Percentiles rank a stretch among this genome's conserved stretches.
Evolutionary conservation across 2,329 filamentous ascomycete species (phyloP).

Genomic region (Emmonsiellopsis sp.): DNA sequence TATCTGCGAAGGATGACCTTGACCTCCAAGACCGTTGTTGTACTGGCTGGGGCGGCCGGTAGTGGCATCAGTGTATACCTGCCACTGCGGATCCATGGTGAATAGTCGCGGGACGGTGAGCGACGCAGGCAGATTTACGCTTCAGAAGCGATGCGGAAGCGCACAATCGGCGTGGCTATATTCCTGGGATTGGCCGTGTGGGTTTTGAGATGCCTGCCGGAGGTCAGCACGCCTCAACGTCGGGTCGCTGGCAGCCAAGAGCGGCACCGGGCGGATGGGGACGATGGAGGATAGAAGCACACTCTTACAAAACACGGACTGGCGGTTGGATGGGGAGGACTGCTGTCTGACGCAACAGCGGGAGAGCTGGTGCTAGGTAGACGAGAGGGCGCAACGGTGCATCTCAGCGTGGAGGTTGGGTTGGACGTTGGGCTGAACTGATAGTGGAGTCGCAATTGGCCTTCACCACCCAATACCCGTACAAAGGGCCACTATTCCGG

Average conservation of each 20-base stretch:
- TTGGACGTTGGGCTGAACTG: constrained; percentile 2
- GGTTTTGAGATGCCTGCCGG: background rate
- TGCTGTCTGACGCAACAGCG: constrained; percentile 11
- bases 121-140: background rate
- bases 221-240: background rate
- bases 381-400: constrained; percentile 10
- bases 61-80: constrained; percentile 55
- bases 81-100: constrained; percentile 54
- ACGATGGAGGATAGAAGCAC: background rate
- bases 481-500: background rate
- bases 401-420: constrained; percentile 8
- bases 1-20: constrained; percentile 40
- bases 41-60: constrained; percentile 55
- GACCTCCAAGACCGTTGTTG: constrained; percentile 43
- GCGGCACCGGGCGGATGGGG: background rate
- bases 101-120: constrained; percentile 8
- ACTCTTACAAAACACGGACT: constrained; percentile 21
- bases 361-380: constrained; percentile 11
- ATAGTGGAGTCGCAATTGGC: constrained; percentile 6
- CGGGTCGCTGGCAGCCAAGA: background rate
- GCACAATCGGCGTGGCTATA: constrained; percentile 6
- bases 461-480: constrained; percentile 1
- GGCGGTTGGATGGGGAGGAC: constrained; percentile 6
- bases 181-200: constrained; percentile 8
- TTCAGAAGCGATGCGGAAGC: constrained; percentile 14